phyloP scores from a whole-genome alignment of 345 rosid genomes.

The Isatis tinctoria region DNA sequence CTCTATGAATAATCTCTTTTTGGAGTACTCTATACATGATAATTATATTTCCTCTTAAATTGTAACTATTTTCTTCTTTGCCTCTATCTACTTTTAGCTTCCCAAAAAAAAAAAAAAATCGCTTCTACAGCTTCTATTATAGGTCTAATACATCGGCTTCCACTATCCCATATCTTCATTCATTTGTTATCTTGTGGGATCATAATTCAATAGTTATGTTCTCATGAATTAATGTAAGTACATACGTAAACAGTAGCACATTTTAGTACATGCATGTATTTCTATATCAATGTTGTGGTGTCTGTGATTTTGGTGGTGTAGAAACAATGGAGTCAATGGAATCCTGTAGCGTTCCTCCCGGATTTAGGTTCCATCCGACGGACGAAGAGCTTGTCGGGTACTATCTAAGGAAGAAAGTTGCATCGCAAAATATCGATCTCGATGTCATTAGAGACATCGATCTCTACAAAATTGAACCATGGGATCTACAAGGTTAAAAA shows the following conservation, averaged over 20 bases:
- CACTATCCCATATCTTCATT: background rate
- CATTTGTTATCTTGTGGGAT: background rate
- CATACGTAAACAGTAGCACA: background rate
- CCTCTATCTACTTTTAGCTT: background rate
- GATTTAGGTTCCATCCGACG: constrained; percentile 93
- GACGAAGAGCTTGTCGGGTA: constrained; percentile 97
- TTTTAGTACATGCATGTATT: background rate
- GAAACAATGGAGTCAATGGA: constrained; percentile 52
- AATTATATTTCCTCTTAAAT: background rate
- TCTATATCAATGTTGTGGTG: constrained; percentile 17
- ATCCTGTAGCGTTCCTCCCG: constrained; percentile 76
- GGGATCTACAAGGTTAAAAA: constrained; percentile 85
- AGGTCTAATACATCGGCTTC: background rate
- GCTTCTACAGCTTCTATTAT: background rate
- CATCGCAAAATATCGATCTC: constrained; percentile 91
- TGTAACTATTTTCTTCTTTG: background rate
- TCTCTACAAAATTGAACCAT: constrained; percentile 89
- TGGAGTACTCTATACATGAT: background rate
- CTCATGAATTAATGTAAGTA: background rate
- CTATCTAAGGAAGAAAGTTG: constrained; percentile 88
- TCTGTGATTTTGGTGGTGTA: constrained; percentile 40
- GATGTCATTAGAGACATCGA: constrained; percentile 92
- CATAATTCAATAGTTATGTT: background rate
- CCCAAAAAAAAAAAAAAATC: too few species aligned
- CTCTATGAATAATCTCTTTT: background rate